Evolutionary conservation across 2,329 filamentous ascomycete species (phyloP).

Genomic region (Penicillium sp.): DNA sequence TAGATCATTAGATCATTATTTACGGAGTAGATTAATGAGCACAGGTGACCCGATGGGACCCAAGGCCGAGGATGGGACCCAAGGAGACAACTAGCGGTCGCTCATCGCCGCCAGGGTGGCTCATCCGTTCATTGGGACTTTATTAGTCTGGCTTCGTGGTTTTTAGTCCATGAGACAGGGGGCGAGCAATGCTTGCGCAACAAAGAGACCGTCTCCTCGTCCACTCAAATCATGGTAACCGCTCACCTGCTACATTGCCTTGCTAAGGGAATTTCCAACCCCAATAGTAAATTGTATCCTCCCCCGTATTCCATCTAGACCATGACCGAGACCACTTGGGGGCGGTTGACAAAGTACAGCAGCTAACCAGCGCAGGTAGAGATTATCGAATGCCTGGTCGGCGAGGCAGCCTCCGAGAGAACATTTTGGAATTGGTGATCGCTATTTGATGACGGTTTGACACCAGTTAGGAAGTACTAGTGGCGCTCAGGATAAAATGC

Average conservation of each 20-base stretch:
- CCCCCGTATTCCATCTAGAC: background rate
- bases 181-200: background rate
- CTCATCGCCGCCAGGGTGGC: background rate
- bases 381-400: constrained; percentile 23
- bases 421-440: background rate
- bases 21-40: background rate
- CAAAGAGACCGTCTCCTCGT: background rate
- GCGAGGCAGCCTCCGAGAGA: constrained; percentile 8
- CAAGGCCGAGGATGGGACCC: constrained; percentile 8
- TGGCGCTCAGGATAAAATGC: background rate
- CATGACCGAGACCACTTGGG: constrained; percentile 6
- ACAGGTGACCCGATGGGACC: constrained; percentile 15
- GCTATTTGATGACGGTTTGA: background rate
- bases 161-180: background rate
- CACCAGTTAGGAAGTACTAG: background rate
- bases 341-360: constrained; percentile 28
- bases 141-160: background rate
- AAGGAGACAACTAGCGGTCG: constrained; percentile 1
- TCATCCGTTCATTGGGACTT: background rate
- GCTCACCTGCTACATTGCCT: background rate
- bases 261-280: background rate
- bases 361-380: constrained; percentile 23
- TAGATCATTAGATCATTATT: constrained; percentile 1
- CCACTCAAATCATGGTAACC: background rate
- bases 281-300: background rate